Base-by-base conservation (phyloP, 345 rosid genomes). In the Populus deltoides region DNA sequence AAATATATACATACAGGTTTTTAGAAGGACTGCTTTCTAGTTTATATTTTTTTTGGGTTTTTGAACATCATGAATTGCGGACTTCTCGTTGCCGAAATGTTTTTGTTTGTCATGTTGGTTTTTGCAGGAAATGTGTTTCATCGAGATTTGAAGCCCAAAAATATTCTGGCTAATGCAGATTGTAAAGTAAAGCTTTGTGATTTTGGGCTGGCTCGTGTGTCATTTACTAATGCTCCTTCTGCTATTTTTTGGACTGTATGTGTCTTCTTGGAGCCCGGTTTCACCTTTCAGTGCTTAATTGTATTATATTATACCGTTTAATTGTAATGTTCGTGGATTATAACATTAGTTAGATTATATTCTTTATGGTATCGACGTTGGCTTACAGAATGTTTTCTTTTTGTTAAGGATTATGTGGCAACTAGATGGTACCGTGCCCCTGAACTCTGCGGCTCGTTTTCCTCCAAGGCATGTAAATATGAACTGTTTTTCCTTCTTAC, bases 401-500 rank as follows among this genome's bases (percentile, higher is more conserved):
- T 86, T 85, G 71, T 86, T 49, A 83, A 96, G 99, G 99, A 96
- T 89, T 96, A 96, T 77, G 99, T 96, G 79, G 99, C 99, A 62
- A 96, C 99, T 75, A 88, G 98, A 85, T 96, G 99, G 99, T 96
- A 96, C 75, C 97, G 98, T 82, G 99, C 99, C 81, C 98, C 99
- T 51, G 99, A 96, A 85, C 97, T 96, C 67, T 96, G 99, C 76
- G 97, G 99, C 81, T 93, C 92, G 45, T 96, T 96, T 81, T 96
- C 83, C 81, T 93, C 98, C 79, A 96, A 91, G 84, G 99, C 92
- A 86, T 80, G 81, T 75, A 18, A 36, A 57, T 81, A 68, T 20
- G 11, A 6, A 79, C 47, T 43, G 17, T 70, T 1, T 71, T 35
- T 73, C 20, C 71, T 45, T 8, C 22, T 22, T 67, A 8, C 55